Base-by-base conservation (phyloP, 495 filamentous ascomycete genomes). In the Aspergillus baeticus region DNA sequence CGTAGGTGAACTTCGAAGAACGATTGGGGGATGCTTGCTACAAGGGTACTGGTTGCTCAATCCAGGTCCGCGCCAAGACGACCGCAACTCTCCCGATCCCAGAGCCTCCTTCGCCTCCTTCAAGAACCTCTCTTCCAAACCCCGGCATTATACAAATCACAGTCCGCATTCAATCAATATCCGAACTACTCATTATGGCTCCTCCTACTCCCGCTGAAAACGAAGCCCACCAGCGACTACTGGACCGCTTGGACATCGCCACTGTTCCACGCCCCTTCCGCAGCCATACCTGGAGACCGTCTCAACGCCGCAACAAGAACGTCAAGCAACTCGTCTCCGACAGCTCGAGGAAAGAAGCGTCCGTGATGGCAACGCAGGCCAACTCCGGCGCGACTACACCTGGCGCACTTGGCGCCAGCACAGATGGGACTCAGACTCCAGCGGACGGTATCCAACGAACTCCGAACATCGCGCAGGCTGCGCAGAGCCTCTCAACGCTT, bases 301-400 rank as follows among this genome's bases (percentile, higher is more conserved):
- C 92, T 54, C 88, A 91, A 70, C 91, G 94, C 13, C 91, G 94
- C 69, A 98, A 97, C 79, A 97, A 97, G 77, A 96, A 95, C 66
- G 86, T 98, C 72, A 98, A 98, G 72, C 90, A 96, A 67, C 91
- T 98, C 55, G 80, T 98, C 57, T 85, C 90, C n/a, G 94, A 98
- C 61, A 90, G 86, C 23, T 80, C 87, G 20, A 85, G 91, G 35
- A 92, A 91, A 67, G 87, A 93, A 75, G 88, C 89, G 7, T 89
- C 87, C 5, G 82, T 88, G 14, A 78, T 91, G 60, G 84, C 83
- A 8, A 94, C 90, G 0, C 90, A 94, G 53, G 84, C 84, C 61
- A 91, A 92, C 70, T 90, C 87, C 67, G 91, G 92, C 57, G 77
- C 84, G 20, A 88, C 81, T 0, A 95, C 91, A 0, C 92, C 92